phyloP scores from a whole-genome alignment of 2,329 filamentous ascomycete species.

The Sordariomycetes sp. region DNA sequence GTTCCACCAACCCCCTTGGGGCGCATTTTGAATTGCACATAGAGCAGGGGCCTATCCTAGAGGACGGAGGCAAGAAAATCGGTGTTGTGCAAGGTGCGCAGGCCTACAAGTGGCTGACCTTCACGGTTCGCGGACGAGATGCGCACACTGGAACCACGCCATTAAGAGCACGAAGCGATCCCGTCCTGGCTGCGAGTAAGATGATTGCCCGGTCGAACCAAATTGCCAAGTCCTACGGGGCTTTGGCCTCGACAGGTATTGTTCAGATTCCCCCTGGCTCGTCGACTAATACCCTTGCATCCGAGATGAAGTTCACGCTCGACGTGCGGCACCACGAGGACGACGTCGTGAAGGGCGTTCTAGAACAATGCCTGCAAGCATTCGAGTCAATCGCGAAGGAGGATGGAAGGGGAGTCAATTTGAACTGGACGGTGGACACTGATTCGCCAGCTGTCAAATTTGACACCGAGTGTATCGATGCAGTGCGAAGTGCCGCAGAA shows the following conservation, averaged over 20 bases:
- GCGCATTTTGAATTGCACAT: conserved; percentile 59
- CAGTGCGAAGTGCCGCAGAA: conserved; percentile 48
- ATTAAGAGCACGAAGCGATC: conserved; percentile 20
- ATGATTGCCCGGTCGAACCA: conserved; percentile 20
- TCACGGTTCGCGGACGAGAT: conserved; percentile 18
- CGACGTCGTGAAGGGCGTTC: conserved; percentile 37
- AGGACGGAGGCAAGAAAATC: conserved; percentile 47
- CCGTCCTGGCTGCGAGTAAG: conserved; percentile 21
- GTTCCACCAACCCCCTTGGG: conserved; percentile 43
- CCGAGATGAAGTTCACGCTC: conserved; percentile 55
- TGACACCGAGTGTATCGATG: conserved; percentile 55
- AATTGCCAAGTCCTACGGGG: conserved; percentile 14
- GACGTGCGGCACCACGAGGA: conserved; percentile 54
- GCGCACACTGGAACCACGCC: conserved; percentile 20
- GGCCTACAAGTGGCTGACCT: conserved; percentile 20
- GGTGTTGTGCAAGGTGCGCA: conserved; percentile 16
- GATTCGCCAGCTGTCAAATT: conserved; percentile 53
- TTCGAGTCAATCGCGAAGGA: conserved; percentile 14
- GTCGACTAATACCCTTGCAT: conserved; percentile 64
- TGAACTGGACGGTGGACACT: conserved; percentile 53
- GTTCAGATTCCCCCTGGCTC: conserved; percentile 41
- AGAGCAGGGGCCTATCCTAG: conserved; percentile 58
- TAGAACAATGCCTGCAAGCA: conserved; percentile 11
- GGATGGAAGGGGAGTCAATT: conserved; percentile 25
- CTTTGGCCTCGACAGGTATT: conserved; percentile 20